Percentiles rank a stretch among this genome's conserved stretches.
phyloP scores from a whole-genome alignment of 441 rosid species.

The Viola pubescens region DNA sequence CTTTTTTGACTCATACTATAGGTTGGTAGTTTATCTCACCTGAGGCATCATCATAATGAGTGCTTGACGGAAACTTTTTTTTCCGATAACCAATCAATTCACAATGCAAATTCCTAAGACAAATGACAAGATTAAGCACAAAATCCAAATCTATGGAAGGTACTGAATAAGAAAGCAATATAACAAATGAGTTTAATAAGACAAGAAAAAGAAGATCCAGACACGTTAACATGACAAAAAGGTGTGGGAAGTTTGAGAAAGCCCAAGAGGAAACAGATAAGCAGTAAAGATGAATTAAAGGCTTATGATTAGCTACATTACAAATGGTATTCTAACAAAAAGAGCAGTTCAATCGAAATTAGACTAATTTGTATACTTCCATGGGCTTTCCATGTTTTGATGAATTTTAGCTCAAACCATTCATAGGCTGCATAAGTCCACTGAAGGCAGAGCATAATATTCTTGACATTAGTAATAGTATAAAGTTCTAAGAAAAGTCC shows the following conservation, averaged over 20 bases:
- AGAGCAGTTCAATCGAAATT: too few relatives aligned
- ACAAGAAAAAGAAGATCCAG: background rate
- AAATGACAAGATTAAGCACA: background rate
- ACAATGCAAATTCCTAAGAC: slow-evolving; percentile 55
- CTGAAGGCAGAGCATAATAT: too few relatives aligned
- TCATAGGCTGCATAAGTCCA: too few relatives aligned
- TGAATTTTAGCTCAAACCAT: too few relatives aligned
- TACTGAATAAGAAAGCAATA: background rate
- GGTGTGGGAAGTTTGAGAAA: background rate
- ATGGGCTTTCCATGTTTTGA: too few relatives aligned
- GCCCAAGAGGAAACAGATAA: background rate
- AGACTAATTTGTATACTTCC: too few relatives aligned
- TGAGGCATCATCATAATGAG: background rate
- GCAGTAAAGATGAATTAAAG: too few relatives aligned
- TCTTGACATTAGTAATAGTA: too few relatives aligned
- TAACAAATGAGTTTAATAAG: background rate
- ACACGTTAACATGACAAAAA: background rate
- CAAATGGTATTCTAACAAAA: too few relatives aligned
- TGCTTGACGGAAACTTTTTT: slow-evolving; percentile 10
- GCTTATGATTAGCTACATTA: too few relatives aligned
- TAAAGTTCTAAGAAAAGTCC: too few relatives aligned
- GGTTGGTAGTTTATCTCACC: background rate
- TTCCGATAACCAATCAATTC: slow-evolving; percentile 54
- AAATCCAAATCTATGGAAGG: background rate
- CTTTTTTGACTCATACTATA: background rate